A percentile compares a stretch with the other conserved stretches of the same genome.
These are phyloP conservation scores for Penicilliopsis zonata DNA, from an alignment of 495 filamentous ascomycete genomes.

Conservation along the genomic window DNA sequence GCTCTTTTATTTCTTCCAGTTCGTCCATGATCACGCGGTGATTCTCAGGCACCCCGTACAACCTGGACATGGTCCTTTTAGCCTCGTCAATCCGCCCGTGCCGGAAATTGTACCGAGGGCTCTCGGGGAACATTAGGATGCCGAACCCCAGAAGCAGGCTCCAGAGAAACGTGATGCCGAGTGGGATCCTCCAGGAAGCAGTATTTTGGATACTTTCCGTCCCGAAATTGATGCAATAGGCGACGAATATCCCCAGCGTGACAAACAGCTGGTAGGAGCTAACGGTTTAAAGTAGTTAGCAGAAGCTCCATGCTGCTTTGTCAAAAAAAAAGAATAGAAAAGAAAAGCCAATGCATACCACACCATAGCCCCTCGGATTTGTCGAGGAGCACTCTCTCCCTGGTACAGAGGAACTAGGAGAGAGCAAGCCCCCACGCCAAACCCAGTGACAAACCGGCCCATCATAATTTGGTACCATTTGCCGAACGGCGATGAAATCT, in stretches of 20 bases:
- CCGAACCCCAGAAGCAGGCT: constrained; percentile 57
- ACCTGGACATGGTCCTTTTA: constrained; percentile 49
- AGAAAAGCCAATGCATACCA: no score
- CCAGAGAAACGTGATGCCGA: constrained; percentile 65
- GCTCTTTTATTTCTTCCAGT: constrained; percentile 50
- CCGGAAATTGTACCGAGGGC: constrained; percentile 57
- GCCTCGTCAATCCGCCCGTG: constrained; percentile 51
- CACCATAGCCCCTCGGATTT: constrained; percentile 56
- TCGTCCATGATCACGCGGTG: constrained; percentile 54
- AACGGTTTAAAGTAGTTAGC: constrained; percentile 18
- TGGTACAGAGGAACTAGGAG: constrained; percentile 65
- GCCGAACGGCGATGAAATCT: constrained; percentile 41
- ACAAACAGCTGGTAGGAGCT: constrained; percentile 78
- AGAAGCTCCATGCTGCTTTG: not conserved
- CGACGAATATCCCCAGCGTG: constrained; percentile 72
- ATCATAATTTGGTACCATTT: constrained; percentile 44
- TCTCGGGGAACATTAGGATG: constrained; percentile 62
- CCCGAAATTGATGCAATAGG: constrained; percentile 70
- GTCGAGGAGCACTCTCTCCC: constrained; percentile 54
- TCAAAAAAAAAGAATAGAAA: constrained; percentile 3
- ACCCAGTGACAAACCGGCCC: constrained; percentile 47
- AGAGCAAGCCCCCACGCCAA: constrained; percentile 58
- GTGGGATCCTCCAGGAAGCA: constrained; percentile 66
- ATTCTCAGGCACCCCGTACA: constrained; percentile 56
- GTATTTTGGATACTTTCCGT: constrained; percentile 39